Conservation (phyloP, 495 filamentous ascomycete genomes). For the Neurospora sp. region DNA sequence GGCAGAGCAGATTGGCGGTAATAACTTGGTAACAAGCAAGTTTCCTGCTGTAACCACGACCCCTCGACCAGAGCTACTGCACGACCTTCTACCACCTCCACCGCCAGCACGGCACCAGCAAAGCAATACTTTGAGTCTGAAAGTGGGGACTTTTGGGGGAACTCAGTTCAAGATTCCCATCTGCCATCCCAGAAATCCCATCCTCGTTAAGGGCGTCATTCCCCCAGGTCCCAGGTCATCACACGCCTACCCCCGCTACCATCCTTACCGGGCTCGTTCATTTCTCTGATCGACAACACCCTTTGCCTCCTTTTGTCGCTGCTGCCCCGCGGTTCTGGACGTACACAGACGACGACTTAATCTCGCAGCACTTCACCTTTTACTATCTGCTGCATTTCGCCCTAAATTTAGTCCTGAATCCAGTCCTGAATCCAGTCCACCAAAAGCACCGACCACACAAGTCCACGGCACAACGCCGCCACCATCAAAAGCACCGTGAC, state of each 20-base stretch:
- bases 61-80: not conserved
- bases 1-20: not conserved
- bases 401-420: not conserved
- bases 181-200: constrained; percentile 17
- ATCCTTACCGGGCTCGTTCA: not conserved
- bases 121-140: not conserved
- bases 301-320: not conserved
- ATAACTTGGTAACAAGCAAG: not conserved
- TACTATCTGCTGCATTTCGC: not conserved
- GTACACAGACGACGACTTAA: not conserved
- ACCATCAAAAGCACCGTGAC: not conserved
- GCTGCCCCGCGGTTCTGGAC: not conserved
- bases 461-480: not conserved
- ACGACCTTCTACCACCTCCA: not conserved
- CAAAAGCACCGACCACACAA: not conserved
- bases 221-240: not conserved
- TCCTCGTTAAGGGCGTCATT: constrained; percentile 10
- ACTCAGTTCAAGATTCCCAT: constrained; percentile 7
- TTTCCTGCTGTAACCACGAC: not conserved
- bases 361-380: not conserved
- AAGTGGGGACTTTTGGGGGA: not conserved
- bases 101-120: not conserved
- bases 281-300: constrained; percentile 1
- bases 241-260: constrained; percentile 1
- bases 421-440: not conserved